Evolutionary conservation across 2,329 filamentous ascomycete species (phyloP), one percentile per base, ranked within the genome.

Genomic region (Colletotrichum liriopes): DNA sequence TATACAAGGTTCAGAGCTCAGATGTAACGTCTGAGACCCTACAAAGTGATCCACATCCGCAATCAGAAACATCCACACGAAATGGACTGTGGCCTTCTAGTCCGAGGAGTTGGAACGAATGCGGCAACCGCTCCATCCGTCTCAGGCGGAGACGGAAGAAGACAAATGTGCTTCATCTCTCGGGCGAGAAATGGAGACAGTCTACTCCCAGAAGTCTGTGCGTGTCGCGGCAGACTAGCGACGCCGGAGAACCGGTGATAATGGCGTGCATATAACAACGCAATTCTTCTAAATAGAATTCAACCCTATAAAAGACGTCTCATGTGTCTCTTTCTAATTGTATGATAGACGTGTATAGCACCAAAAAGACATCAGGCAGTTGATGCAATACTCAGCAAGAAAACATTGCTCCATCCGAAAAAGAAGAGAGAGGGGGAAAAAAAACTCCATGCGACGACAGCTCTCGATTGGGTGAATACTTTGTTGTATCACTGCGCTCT

Each of bases 1-100:
- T 52, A 9, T 65, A 23, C 67, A 43, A 60, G 62, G 67, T 65
- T 65, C 26, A 16, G 12, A 23, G 47, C 49, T 14, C 37, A 55
- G 49, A 63, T 58, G 32, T 12, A 8, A 39, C 7, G 51, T 58
- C 59, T n/a, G 51, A 56, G 23, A 37, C 26, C 32, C 66, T n/a
- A 62, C 35, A 29, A 23, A 26, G 43, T 41, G 37, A 49, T 32
- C 23, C 23, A 35, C n/a, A 16, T 14, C 9, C 59, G n/a, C 23
- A 39, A 32, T 56, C 59, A 20, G 26, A 41, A 41, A 37, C 26
- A n/a, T 68, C 11, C 7, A 37, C 51, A 43, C 66, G 51, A 58
- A 9, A 49, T 35, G 41, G 12, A 3, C 23, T 7, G 45, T 5
- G 11, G 43, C 18, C n/a, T 20, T 45, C 1, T 18, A 35, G 3